phyloP scores from a whole-genome alignment of 768 basidiomycete genomes.

The Ramaria rubella region DNA sequence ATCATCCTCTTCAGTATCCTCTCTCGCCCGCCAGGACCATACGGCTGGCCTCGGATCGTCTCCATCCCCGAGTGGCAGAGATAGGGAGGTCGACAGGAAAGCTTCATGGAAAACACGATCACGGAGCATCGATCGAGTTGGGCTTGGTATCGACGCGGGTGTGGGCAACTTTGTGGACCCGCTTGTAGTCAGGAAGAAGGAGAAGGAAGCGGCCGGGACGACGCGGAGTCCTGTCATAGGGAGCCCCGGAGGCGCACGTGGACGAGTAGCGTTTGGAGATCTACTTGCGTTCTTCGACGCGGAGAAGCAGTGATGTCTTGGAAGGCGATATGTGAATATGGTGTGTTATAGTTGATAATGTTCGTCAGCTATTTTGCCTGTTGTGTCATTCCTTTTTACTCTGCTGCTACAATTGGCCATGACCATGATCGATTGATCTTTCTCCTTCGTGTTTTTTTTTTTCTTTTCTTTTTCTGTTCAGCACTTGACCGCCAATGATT shows the following conservation, averaged over 20 bases:
- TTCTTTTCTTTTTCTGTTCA: no score
- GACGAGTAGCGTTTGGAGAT: slow-evolving; percentile 67
- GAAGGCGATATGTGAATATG: no score
- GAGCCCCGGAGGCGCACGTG: slow-evolving; percentile 31
- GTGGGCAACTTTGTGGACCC: slow-evolving; percentile 71
- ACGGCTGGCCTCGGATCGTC: background rate
- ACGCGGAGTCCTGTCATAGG: slow-evolving; percentile 36
- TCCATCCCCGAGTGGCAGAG: slow-evolving; percentile 5
- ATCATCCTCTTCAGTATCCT: background rate
- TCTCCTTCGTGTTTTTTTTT: no score
- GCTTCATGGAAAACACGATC: slow-evolving; percentile 22
- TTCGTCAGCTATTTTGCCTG: no score
- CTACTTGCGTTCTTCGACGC: slow-evolving; percentile 79
- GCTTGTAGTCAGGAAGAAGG: slow-evolving; percentile 59
- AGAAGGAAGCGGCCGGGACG: slow-evolving; percentile 38
- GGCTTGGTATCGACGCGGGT: slow-evolving; percentile 16
- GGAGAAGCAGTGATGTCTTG: slow-evolving; percentile 15
- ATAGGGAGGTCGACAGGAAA: slow-evolving; percentile 1
- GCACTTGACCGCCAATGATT: no score
- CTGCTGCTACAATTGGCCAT: no score
- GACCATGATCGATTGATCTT: no score
- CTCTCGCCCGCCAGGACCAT: slow-evolving; percentile 1
- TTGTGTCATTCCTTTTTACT: no score
- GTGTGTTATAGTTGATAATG: no score
- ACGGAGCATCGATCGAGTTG: slow-evolving; percentile 30